Conservation (phyloP, 805 yeast species). For the Yamadazyma insecticola region DNA sequence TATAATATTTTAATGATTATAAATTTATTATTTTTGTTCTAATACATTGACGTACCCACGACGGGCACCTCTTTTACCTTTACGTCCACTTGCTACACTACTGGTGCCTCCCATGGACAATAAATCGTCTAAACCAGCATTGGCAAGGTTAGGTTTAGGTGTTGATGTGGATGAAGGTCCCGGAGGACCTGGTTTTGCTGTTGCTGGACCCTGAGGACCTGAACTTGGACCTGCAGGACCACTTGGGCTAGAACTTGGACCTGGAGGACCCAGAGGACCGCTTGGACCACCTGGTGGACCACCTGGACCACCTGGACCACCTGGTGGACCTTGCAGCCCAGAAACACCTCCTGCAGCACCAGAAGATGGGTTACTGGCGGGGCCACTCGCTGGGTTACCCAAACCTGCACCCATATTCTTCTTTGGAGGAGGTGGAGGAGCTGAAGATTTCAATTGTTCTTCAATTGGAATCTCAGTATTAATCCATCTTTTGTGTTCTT, state of each 20-base stretch:
- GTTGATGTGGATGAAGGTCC: slow-evolving; percentile 4
- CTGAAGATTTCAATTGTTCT: slow-evolving; percentile 51
- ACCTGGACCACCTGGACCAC: slow-evolving; percentile 2
- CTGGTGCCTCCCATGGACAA: slow-evolving; percentile 26
- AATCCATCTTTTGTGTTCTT: slow-evolving; percentile 82
- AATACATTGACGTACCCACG: slow-evolving; percentile 32
- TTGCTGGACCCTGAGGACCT: slow-evolving; percentile 2
- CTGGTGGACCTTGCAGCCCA: no score
- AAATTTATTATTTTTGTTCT: slow-evolving; percentile 12
- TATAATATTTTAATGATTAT: background rate
- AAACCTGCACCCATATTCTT: slow-evolving; percentile 23
- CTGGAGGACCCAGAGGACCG: no score
- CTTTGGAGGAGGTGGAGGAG: slow-evolving; percentile 67
- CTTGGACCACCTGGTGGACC: slow-evolving; percentile 4
- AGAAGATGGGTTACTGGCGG: no score
- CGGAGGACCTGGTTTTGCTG: slow-evolving; percentile 8
- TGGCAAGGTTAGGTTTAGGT: slow-evolving; percentile 24
- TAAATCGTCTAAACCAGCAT: slow-evolving; percentile 39
- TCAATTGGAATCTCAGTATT: slow-evolving; percentile 63
- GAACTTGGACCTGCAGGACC: slow-evolving; percentile 1
- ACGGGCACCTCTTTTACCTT: slow-evolving; percentile 26
- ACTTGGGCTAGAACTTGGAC: background rate
- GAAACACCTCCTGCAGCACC: no score
- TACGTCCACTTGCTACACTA: slow-evolving; percentile 14
- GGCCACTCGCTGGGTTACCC: slow-evolving; percentile 14